A percentile compares a stretch with the other conserved stretches of the same genome.
phyloP scores from a whole-genome alignment of 1,284 basidiomycete species.

The Ceratobasidium sp. region DNA sequence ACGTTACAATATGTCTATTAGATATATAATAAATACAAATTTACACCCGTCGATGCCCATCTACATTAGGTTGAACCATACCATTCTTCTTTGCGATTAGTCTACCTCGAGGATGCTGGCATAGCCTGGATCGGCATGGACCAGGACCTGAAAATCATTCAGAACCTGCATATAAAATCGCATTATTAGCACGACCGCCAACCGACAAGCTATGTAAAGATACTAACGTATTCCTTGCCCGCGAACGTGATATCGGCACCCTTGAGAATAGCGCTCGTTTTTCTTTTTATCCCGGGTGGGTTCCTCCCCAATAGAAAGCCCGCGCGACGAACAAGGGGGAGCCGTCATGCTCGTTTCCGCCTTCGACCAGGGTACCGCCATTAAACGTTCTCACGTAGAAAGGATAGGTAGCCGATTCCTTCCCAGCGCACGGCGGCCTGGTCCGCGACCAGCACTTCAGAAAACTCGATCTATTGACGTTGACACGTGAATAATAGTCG shows the following conservation, averaged over 20 bases:
- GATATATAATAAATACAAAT: no score
- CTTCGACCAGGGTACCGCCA: constrained; percentile 24
- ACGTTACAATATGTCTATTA: no score
- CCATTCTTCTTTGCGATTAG: no score
- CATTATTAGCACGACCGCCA: no score
- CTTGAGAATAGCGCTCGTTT: constrained; percentile 27
- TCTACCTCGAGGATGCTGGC: no score
- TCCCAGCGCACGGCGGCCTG: constrained; percentile 24
- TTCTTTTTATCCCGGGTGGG: constrained; percentile 35
- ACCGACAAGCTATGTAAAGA: not conserved
- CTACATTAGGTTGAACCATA: no score
- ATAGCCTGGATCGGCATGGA: not conserved
- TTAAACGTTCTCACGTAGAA: constrained; percentile 19
- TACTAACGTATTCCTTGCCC: constrained; percentile 27
- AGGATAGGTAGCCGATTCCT: constrained; percentile 19
- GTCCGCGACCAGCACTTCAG: constrained; percentile 30
- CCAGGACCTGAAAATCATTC: constrained; percentile 32
- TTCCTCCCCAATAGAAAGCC: constrained; percentile 31
- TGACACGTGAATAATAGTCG: not conserved
- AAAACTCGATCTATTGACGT: constrained; percentile 19
- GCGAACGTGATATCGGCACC: constrained; percentile 32
- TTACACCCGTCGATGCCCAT: no score
- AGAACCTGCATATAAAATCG: not conserved
- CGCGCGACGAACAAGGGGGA: constrained; percentile 25
- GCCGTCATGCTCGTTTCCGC: constrained; percentile 27